Conservation (phyloP, 1,139 yeast genomes). For the Candida tetrigidarum region DNA sequence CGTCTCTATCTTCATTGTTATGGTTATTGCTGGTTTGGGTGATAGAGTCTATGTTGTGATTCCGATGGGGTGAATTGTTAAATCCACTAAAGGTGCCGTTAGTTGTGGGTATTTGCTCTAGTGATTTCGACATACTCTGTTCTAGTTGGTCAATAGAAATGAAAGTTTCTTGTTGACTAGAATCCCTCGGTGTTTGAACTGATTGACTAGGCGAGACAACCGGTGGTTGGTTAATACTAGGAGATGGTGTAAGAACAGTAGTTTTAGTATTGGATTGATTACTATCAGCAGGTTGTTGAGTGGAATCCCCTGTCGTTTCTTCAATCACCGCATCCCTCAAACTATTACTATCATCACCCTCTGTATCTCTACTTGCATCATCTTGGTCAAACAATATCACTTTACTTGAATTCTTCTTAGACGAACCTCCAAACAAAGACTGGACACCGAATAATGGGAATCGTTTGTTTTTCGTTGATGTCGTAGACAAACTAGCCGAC, state of each 20-base stretch:
- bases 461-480: constrained; percentile 10
- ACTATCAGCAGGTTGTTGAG: neutral
- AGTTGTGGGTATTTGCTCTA: neutral
- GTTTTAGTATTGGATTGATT: neutral
- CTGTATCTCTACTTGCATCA: neutral
- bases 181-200: neutral
- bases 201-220: neutral
- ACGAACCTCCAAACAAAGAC: constrained; percentile 11
- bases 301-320: neutral
- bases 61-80: neutral
- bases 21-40: neutral
- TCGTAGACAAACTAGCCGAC: constrained; percentile 5
- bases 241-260: neutral
- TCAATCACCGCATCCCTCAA: neutral
- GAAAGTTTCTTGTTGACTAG: constrained; percentile 2
- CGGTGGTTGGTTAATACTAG: neutral
- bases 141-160: constrained; percentile 13
- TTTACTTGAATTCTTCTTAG: constrained; percentile 11
- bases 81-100: neutral
- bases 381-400: constrained; percentile 10
- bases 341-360: constrained; percentile 1
- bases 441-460: constrained; percentile 14
- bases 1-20: constrained; percentile 11
- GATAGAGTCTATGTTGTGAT: neutral
- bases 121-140: constrained; percentile 7